Base-by-base conservation (phyloP, 2,329 filamentous ascomycete species). In the Beauveria sp. region DNA sequence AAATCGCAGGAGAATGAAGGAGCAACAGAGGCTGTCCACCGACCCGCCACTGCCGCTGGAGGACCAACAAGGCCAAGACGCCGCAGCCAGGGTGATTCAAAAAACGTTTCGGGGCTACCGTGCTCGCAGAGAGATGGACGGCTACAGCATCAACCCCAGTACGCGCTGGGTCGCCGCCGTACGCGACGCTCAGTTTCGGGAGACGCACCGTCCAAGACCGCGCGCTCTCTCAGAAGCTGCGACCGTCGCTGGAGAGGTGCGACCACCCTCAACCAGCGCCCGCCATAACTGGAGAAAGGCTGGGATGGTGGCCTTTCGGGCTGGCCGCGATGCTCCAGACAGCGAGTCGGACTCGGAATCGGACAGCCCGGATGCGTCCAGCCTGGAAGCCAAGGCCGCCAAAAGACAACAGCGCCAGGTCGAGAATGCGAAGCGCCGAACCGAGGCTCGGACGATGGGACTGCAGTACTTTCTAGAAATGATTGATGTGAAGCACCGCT, bases 381-480 rank as follows among this genome's bases (percentile, higher is more conserved):
- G 71, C 6, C 64, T 73, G 8, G 71, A 79, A 65, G 70, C 79
- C 63, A 74, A 71, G 60, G 74, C 75, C 8, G 72, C 71, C 14
- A 69, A 69, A 12, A 75, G 71, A 53, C 75, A 74, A 60, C 71
- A 73, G 52, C 77, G 77, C 61, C 71, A 78, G 9, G 77, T 84
- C 66, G 75, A 80, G 62, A 84, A 83, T 69, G 75, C 76, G 0
- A 79, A 83, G 67, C 80, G 87, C 42, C 84, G 85, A 63, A 83
- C 86, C 66, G 84, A 83, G 5, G 87, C 90, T 1, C 90, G 88
- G 72, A 88, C 85, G 72, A 93, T 96, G 89, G 90, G 91, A 20
- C 73, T 96, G 42, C 88, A 90, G 69, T 96, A 96, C 71, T 96
- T 95, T 65, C 78, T 86, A 14, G 83, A 96, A 69, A 93, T 96